Conservation (phyloP, 164 flowering plant genomes). For the Nymphaea colorata region DNA sequence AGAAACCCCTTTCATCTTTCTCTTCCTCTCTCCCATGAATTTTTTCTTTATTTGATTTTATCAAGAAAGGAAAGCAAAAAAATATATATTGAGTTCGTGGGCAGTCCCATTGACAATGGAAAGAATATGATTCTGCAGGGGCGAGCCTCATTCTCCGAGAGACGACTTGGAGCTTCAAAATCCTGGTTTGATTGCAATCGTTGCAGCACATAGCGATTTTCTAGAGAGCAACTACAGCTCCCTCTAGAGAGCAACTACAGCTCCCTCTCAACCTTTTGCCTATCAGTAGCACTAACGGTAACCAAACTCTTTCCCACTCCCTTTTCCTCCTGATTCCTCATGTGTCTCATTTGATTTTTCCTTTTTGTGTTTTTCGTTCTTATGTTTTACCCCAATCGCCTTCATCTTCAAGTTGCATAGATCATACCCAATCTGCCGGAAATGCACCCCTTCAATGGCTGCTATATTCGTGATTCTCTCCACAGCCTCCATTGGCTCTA, state of each 20-base stretch:
- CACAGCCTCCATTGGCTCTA: too few relatives aligned
- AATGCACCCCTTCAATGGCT: too few relatives aligned
- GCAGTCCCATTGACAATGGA: too few relatives aligned
- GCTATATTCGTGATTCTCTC: too few relatives aligned
- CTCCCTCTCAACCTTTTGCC: slow-evolving; percentile 28
- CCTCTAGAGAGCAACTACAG: too few relatives aligned
- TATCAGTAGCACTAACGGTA: slow-evolving; percentile 46
- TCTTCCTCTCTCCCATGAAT: too few relatives aligned
- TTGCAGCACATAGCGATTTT: slow-evolving; percentile 8
- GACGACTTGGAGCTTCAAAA: slow-evolving; percentile 19
- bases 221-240: slow-evolving; percentile 13
- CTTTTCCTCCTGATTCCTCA: neutral
- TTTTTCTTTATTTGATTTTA: too few relatives aligned
- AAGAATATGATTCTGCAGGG: slow-evolving; percentile 19
- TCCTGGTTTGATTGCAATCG: slow-evolving; percentile 18
- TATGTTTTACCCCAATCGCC: neutral
- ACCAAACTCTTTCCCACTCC: slow-evolving; percentile 8
- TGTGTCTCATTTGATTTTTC: neutral
- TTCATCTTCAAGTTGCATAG: too few relatives aligned
- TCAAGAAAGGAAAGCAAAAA: neutral
- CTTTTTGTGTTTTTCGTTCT: neutral
- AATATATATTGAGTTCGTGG: too few relatives aligned
- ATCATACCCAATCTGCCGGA: too few relatives aligned
- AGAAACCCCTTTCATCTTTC: too few relatives aligned
- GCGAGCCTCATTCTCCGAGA: slow-evolving; percentile 51